Conservation (phyloP, 1,284 basidiomycete genomes). For the Cystobasidium slooffiae region DNA sequence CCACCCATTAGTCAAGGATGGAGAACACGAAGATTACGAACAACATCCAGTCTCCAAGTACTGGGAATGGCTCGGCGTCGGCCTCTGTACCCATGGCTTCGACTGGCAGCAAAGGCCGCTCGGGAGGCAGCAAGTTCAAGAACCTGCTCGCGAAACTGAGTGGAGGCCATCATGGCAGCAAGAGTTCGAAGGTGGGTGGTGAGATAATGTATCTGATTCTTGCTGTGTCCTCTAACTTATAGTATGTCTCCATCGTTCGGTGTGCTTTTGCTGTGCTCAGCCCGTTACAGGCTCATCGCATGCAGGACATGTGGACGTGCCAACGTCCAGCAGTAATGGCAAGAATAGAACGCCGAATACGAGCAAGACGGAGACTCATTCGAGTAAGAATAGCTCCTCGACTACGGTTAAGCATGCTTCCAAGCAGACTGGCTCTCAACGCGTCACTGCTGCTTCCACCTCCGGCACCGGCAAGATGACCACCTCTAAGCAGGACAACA, state of each 20-base stretch:
- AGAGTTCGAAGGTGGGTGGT: background rate
- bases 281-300: background rate
- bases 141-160: constrained; percentile 28
- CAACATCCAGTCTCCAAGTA: background rate
- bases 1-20: background rate
- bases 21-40: background rate
- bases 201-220: background rate
- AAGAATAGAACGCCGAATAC: background rate
- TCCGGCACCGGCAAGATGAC: constrained; percentile 1
- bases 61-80: background rate
- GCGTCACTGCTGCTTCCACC: background rate
- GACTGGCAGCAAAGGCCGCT: constrained; percentile 22
- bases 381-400: background rate
- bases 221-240: background rate
- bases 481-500: background rate
- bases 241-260: background rate
- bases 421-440: background rate
- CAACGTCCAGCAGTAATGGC: background rate
- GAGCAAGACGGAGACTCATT: background rate
- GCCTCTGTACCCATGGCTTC: background rate
- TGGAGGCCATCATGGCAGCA: constrained; percentile 26
- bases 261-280: background rate
- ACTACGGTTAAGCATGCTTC: background rate
- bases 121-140: constrained; percentile 29
- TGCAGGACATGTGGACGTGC: background rate